These are phyloP conservation scores for Reutealis trisperma DNA, from an alignment of 345 rosid species.

Conservation along the genomic window DNA sequence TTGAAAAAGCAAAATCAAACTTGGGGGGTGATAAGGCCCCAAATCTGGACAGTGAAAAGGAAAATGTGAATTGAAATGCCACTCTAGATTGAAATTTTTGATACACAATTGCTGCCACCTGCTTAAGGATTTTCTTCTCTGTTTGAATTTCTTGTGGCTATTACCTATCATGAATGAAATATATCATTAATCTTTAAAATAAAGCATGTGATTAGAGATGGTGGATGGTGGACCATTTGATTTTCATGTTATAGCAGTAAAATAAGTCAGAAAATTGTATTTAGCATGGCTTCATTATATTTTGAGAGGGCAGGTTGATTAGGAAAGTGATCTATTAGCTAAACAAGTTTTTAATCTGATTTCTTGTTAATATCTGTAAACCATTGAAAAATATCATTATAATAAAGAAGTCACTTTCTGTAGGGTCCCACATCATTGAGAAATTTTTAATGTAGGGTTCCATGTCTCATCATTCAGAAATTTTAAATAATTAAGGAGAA, in stretches of 20 bases:
- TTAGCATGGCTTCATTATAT: neutral
- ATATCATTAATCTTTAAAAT: neutral
- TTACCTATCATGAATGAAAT: neutral
- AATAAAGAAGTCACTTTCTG: neutral
- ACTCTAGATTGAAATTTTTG: neutral
- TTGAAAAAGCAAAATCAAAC: neutral
- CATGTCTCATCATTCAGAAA: constrained; percentile 8
- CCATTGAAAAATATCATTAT: neutral
- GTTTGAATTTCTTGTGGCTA: neutral
- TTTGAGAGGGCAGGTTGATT: neutral
- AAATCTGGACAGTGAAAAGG: neutral
- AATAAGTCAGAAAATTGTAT: neutral
- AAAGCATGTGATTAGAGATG: neutral
- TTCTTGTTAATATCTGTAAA: neutral
- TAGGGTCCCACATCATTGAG: neutral
- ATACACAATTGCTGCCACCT: neutral
- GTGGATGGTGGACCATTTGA: too few relatives aligned
- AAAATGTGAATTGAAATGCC: neutral
- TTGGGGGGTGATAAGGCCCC: neutral
- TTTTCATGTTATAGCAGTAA: neutral
- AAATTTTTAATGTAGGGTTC: constrained; percentile 2
- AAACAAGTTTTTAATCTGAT: neutral
- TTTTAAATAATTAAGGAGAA: neutral
- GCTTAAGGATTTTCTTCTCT: neutral
- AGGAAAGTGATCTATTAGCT: neutral